Base-by-base conservation (phyloP, 2,329 filamentous ascomycete species). In the Hypoxylon sp. region DNA sequence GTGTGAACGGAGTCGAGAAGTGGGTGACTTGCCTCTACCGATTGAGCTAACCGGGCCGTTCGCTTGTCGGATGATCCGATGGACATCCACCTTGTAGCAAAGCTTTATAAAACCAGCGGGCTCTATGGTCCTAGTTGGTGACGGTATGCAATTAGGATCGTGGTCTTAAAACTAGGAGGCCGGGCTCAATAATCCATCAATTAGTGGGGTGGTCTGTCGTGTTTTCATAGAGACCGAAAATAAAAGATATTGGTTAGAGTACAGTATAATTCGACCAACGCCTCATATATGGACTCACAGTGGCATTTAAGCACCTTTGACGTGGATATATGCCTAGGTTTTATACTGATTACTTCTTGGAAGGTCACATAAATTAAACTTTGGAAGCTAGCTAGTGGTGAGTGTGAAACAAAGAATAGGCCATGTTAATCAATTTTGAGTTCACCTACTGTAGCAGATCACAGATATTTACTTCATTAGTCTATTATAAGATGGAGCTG, bases 1-100 rank as follows among this genome's bases (percentile, higher is more conserved):
- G 32, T 32, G 18, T n/a, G 9, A 22, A 44, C 33, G 24, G 26
- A 44, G 26, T 40, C 24, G 3, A n/a, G 20, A 54, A 20, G 36
- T 20, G 32, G 38, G 20, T 54, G 36, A 46, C 52, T 56, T 33
- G 46, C 52, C 51, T 90, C 87, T 89, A 89, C 85, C 84, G 84
- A 88, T 87, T 88, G 85, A 87, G 85, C 85, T 87, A 88, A 82
- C 83, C 83, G 80, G 83, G 83, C 82, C 42, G 36, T 49, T 40
- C 20, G 36, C 36, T 40, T 16, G 16, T 16, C 36, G 36, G 36
- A 20, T 20, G 36, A 40, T 9, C 36, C 36, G 36, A 16, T 40
- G 18, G 36, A 40, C 36, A 40, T 40, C 16, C 36, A 40, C 36
- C 36, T 18, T 40, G 36, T 6, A 14, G n/a, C 18, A 18, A 14